Evolutionary conservation across 305 asterid species (phyloP).

Genomic region (Ilex paraguariensis): DNA sequence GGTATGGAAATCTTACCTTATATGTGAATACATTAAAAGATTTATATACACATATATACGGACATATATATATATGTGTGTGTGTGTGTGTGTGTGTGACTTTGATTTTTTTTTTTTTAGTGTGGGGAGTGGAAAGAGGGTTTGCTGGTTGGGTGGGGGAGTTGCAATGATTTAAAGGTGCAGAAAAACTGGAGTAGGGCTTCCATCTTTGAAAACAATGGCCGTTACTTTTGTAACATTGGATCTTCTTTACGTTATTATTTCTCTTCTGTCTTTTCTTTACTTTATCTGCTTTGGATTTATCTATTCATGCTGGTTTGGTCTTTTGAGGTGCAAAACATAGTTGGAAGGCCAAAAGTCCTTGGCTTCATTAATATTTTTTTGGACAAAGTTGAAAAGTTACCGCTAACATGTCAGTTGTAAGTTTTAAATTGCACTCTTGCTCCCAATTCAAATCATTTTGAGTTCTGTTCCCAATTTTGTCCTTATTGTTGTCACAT

Average conservation of each 20-base stretch:
- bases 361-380: not conserved
- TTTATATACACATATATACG: too few species aligned
- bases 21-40: too few species aligned
- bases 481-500: slow-evolving; percentile 17
- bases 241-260: slow-evolving; percentile 6
- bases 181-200: slow-evolving; percentile 12
- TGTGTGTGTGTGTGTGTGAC: too few species aligned
- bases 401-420: not conserved
- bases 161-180: not conserved
- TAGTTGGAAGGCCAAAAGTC: not conserved
- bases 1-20: too few species aligned
- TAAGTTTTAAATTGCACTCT: too few species aligned
- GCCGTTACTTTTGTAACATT: slow-evolving; percentile 8
- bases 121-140: too few species aligned
- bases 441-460: not conserved
- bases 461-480: slow-evolving; percentile 5
- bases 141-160: too few species aligned
- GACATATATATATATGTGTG: too few species aligned
- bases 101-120: too few species aligned
- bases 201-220: slow-evolving; percentile 14
- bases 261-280: not conserved
- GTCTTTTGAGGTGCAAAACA: slow-evolving; percentile 18
- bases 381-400: not conserved
- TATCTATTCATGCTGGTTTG: slow-evolving; percentile 1
- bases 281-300: not conserved